Conservation (phyloP, 163 green algal genomes). For the Botryococcus braunii region DNA sequence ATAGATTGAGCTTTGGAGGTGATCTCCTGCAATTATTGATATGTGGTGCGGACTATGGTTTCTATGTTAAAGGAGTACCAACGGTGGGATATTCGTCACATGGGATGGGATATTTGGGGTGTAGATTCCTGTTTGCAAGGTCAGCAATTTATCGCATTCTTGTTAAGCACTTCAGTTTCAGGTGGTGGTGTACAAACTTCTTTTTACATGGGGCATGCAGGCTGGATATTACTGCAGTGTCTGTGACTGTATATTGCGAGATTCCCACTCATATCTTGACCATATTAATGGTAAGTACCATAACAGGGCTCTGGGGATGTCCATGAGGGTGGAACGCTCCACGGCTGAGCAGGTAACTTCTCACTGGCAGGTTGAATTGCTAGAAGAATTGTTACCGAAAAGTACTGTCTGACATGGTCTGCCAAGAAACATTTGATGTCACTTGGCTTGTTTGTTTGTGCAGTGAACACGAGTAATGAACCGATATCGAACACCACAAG, state of each 20-base stretch:
- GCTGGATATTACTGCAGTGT: conserved; percentile 95
- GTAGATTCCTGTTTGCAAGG: no score
- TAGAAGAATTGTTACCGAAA: neutral
- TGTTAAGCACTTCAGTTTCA: no score
- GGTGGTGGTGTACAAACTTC: neutral
- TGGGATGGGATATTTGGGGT: no score
- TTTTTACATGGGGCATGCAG: conserved; percentile 41
- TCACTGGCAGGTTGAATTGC: neutral
- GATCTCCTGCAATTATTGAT: no score
- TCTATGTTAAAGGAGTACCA: no score
- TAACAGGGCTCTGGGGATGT: conserved; percentile 91
- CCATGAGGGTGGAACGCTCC: conserved; percentile 84
- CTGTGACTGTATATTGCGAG: conserved; percentile 90
- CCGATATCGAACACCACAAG: neutral
- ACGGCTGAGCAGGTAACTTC: conserved; percentile 70
- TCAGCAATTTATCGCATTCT: no score
- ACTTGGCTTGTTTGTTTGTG: no score
- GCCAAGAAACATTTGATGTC: neutral
- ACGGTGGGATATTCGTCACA: no score
- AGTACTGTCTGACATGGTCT: neutral
- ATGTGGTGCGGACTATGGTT: no score
- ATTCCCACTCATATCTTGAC: conserved; percentile 91
- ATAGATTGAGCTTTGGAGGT: no score
- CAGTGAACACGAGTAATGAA: neutral
- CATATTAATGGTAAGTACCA: conserved; percentile 93